These are phyloP conservation scores for Flaveria brownii DNA, from an alignment of 129 eudicot species.

Conservation along the genomic window DNA sequence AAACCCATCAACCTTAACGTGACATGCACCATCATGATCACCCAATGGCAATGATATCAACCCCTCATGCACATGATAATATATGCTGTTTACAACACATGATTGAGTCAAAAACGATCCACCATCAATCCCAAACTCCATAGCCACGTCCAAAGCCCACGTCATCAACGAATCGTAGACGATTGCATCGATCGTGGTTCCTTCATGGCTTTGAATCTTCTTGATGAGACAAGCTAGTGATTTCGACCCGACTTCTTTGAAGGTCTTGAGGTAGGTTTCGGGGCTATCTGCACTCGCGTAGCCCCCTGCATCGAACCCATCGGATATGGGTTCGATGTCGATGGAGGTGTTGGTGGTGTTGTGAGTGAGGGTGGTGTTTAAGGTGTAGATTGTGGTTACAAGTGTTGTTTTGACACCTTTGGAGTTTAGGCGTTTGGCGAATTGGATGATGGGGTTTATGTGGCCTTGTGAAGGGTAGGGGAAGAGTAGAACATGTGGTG, in stretches of 20 bases:
- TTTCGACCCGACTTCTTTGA: constrained; percentile 10
- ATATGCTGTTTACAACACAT: constrained; percentile 43
- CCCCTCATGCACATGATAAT: constrained; percentile 42
- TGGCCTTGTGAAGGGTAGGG: constrained; percentile 53
- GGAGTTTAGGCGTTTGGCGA: constrained; percentile 42
- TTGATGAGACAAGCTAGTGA: constrained; percentile 23
- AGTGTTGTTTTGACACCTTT: constrained; percentile 40
- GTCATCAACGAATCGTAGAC: constrained; percentile 44
- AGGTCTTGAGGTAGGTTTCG: constrained; percentile 14
- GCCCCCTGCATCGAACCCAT: constrained; percentile 26
- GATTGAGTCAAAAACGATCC: constrained; percentile 59
- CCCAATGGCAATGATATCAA: constrained; percentile 20
- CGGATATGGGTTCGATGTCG: constrained; percentile 29
- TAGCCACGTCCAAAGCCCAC: constrained; percentile 42
- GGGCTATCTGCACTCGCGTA: background rate
- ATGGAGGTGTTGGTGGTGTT: background rate
- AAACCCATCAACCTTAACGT: constrained; percentile 37
- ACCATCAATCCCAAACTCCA: constrained; percentile 29
- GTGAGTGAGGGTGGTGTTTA: background rate
- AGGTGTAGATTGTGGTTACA: constrained; percentile 21
- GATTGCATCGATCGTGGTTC: constrained; percentile 19
- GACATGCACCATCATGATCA: background rate
- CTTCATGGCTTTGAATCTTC: background rate
- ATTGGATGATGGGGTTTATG: constrained; percentile 45
- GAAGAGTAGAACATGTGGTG: constrained; percentile 36